phyloP scores from a whole-genome alignment of 495 filamentous ascomycete genomes.

The Xylaria castorea region DNA sequence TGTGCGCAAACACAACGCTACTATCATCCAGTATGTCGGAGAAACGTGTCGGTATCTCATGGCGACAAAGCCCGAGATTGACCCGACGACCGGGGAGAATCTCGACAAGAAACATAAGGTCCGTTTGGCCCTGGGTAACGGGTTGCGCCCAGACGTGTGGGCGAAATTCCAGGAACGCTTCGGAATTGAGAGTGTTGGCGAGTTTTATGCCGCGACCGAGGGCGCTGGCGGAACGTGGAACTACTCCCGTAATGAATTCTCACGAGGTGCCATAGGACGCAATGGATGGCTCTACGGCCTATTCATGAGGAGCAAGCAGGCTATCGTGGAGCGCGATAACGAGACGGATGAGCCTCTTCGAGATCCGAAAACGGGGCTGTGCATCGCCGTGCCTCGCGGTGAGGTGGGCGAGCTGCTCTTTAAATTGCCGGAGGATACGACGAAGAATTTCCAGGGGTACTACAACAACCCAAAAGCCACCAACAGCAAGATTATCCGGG shows the following conservation, averaged over 20 bases:
- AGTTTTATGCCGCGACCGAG: constrained; percentile 94
- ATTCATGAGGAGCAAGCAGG: constrained; percentile 56
- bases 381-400: constrained; percentile 62
- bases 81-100: constrained; percentile 70
- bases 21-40: constrained; percentile 92
- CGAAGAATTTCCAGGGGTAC: constrained; percentile 81
- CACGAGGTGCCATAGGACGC: constrained; percentile 81
- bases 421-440: constrained; percentile 72
- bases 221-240: constrained; percentile 78
- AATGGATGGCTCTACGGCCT: constrained; percentile 67
- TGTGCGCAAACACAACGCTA: constrained; percentile 73
- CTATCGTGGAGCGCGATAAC: constrained; percentile 75
- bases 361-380: constrained; percentile 75
- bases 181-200: constrained; percentile 76
- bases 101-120: constrained; percentile 81
- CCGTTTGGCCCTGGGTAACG: constrained; percentile 88
- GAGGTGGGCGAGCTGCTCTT: constrained; percentile 85
- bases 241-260: constrained; percentile 73
- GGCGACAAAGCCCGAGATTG: constrained; percentile 67
- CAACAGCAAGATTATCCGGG: constrained; percentile 75
- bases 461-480: constrained; percentile 79
- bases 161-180: constrained; percentile 86
- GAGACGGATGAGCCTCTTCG: constrained; percentile 74
- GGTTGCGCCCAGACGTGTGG: constrained; percentile 93
- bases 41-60: constrained; percentile 94